Conservation (phyloP, 2,329 filamentous ascomycete genomes). For the Cytospora chrysosperma region DNA sequence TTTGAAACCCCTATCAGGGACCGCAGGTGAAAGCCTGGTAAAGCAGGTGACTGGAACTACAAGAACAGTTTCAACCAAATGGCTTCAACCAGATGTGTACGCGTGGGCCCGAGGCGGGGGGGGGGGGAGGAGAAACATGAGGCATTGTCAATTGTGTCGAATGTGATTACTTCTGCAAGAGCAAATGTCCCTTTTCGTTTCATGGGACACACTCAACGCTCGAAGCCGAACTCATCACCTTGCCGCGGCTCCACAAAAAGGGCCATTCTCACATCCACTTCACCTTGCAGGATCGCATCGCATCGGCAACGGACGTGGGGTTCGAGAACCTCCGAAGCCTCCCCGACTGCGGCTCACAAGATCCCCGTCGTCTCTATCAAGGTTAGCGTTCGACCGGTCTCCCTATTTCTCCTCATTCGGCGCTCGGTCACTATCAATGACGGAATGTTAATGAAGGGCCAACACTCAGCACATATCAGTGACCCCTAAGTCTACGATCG, state of each 20-base stretch:
- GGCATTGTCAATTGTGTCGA: not conserved
- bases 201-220: not conserved
- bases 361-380: not conserved
- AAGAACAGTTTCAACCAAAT: not conserved
- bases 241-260: not conserved
- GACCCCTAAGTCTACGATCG: not conserved
- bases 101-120: not conserved
- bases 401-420: not conserved
- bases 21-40: not conserved
- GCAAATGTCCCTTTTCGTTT: constrained; percentile 1
- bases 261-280: not conserved
- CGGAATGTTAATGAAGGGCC: not conserved
- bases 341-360: not conserved
- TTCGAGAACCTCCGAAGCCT: not conserved
- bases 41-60: not conserved
- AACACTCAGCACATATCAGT: not conserved
- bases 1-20: constrained; percentile 1
- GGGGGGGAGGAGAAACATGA: not conserved
- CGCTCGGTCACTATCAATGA: not conserved
- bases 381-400: not conserved
- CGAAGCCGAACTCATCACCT: not conserved
- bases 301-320: not conserved
- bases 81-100: not conserved
- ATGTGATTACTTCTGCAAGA: not conserved
- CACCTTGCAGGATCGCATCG: not conserved